These are phyloP conservation scores for Trichoderma polysporum DNA, from an alignment of 2,329 filamentous ascomycete species.

Conservation along the genomic window DNA sequence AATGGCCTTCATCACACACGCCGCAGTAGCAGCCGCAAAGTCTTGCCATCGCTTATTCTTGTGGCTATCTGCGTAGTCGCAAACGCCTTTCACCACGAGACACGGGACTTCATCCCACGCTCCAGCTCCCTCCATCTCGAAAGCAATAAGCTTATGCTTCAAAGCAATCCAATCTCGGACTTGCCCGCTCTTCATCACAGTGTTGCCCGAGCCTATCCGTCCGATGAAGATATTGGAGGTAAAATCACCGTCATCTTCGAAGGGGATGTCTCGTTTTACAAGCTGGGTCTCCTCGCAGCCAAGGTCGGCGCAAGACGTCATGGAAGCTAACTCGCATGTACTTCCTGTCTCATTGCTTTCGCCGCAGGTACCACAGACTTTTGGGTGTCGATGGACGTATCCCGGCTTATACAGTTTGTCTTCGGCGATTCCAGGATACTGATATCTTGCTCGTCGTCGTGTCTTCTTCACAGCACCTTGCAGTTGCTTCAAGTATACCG, in stretches of 20 bases:
- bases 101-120: conserved; percentile 34
- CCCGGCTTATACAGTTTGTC: conserved; percentile 31
- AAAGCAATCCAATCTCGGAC: conserved; percentile 36
- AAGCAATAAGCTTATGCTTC: conserved; percentile 28
- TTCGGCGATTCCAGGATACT: conserved; percentile 28
- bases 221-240: conserved; percentile 39
- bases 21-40: conserved; percentile 39
- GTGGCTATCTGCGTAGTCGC: conserved; percentile 42
- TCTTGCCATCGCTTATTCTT: conserved; percentile 39
- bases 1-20: conserved; percentile 33
- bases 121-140: conserved; percentile 37
- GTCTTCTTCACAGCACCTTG: conserved; percentile 22
- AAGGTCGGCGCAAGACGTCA: conserved; percentile 29
- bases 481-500: conserved; percentile 22
- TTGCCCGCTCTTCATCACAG: conserved; percentile 40
- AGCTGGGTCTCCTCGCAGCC: conserved; percentile 28
- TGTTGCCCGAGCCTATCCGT: conserved; percentile 38
- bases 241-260: conserved; percentile 17
- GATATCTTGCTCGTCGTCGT: conserved; percentile 21
- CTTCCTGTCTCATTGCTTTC: neutral
- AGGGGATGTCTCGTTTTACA: conserved; percentile 7
- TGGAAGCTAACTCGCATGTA: conserved; percentile 28
- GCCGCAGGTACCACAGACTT: conserved; percentile 10
- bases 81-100: conserved; percentile 38
- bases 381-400: conserved; percentile 34